These are phyloP conservation scores for Gossypium stocksii DNA, from an alignment of 345 rosid genomes.

Conservation along the genomic window DNA sequence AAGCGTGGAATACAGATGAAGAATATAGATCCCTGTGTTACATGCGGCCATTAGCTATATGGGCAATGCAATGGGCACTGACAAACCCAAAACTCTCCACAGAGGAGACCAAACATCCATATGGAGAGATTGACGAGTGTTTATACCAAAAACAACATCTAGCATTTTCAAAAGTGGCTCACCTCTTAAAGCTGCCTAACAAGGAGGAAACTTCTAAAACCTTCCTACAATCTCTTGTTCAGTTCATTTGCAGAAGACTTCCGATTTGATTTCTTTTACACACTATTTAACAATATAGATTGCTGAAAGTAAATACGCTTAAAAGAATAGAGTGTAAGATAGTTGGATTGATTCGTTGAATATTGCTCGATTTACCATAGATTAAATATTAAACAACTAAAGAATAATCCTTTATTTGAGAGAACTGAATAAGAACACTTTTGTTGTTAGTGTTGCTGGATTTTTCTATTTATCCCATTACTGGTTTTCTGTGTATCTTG, in stretches of 20 bases:
- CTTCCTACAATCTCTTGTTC: conserved; percentile 44
- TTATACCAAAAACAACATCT: conserved; percentile 40
- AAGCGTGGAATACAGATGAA: conserved; percentile 54
- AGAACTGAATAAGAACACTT: not conserved
- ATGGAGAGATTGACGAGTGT: conserved; percentile 26
- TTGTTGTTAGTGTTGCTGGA: not conserved
- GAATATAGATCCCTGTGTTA: conserved; percentile 59
- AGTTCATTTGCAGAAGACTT: conserved; percentile 36
- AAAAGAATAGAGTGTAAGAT: too few species aligned
- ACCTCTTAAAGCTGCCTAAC: conserved; percentile 38
- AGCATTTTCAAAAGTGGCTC: conserved; percentile 62
- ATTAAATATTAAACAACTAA: not conserved
- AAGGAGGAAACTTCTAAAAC: conserved; percentile 33
- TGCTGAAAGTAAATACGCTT: too few species aligned
- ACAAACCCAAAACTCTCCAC: conserved; percentile 36
- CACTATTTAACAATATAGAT: not conserved
- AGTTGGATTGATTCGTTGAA: too few species aligned
- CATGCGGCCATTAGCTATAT: conserved; percentile 80
- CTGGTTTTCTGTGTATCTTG: not conserved
- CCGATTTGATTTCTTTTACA: conserved; percentile 7
- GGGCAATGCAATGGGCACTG: conserved; percentile 81
- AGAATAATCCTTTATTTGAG: not conserved
- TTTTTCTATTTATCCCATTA: not conserved
- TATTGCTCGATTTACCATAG: not conserved
- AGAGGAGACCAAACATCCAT: conserved; percentile 23